Evolutionary conservation across 441 rosid genomes (phyloP).

Genomic region (Manihot esculenta): DNA sequence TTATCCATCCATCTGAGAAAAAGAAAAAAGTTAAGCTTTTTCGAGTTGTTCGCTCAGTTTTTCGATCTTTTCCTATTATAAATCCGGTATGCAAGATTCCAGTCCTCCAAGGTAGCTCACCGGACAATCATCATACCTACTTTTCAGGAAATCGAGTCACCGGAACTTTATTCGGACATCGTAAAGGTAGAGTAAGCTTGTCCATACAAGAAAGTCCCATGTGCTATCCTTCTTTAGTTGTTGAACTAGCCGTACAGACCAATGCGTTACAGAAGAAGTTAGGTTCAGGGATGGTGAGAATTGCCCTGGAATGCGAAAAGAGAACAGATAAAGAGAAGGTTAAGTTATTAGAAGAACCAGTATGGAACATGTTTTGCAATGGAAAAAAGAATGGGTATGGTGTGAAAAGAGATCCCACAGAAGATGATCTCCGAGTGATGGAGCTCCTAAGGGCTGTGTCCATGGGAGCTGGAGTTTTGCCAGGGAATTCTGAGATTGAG

Average conservation of each 20-base stretch:
- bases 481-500: constrained; percentile 52
- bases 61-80: constrained; percentile 74
- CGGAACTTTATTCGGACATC: constrained; percentile 59
- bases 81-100: constrained; percentile 62
- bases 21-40: constrained; percentile 44
- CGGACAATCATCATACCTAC: constrained; percentile 36
- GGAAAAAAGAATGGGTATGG: constrained; percentile 76
- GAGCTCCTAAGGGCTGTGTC: constrained; percentile 69
- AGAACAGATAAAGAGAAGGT: constrained; percentile 49
- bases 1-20: constrained; percentile 58
- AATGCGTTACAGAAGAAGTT: constrained; percentile 46
- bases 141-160: constrained; percentile 35
- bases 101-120: constrained; percentile 38
- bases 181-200: constrained; percentile 52
- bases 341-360: constrained; percentile 56
- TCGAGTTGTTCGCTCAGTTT: constrained; percentile 69
- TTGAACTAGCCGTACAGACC: constrained; percentile 53
- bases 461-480: constrained; percentile 82
- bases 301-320: constrained; percentile 83
- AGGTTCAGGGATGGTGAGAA: constrained; percentile 66
- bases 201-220: constrained; percentile 50
- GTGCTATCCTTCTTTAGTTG: constrained; percentile 44
- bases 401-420: constrained; percentile 59
- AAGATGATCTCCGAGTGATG: constrained; percentile 71
- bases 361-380: constrained; percentile 82